phyloP scores from a whole-genome alignment of 1,139 yeast species.

The Candida frijolesensis region DNA sequence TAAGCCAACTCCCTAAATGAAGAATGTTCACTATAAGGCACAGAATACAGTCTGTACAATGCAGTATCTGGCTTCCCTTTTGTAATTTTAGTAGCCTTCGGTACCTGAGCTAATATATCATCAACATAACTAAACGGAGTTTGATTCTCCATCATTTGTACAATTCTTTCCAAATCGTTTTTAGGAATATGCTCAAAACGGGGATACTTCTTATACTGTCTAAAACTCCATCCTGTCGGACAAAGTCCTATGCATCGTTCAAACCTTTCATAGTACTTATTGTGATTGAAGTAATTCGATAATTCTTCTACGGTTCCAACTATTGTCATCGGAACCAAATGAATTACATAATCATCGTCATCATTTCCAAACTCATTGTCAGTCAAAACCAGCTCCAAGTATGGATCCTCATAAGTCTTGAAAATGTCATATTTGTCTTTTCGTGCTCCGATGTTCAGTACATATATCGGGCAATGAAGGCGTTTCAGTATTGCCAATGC shows the following conservation, averaged over 20 bases:
- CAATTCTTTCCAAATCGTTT: conserved; percentile 13
- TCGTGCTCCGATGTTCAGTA: conserved; percentile 54
- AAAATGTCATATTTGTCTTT: conserved; percentile 48
- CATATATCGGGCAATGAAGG: conserved; percentile 52
- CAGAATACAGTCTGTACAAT: conserved; percentile 51
- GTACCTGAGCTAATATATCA: conserved; percentile 39
- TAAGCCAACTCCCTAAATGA: conserved; percentile 76
- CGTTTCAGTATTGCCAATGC: conserved; percentile 68
- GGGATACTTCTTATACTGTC: conserved; percentile 11
- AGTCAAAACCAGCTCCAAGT: conserved; percentile 33
- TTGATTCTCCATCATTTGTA: conserved; percentile 20
- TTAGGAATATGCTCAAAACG: not conserved
- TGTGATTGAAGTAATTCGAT: conserved; percentile 52
- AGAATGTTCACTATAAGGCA: conserved; percentile 95
- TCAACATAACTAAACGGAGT: conserved; percentile 29
- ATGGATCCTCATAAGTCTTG: conserved; percentile 33
- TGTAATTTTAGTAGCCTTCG: conserved; percentile 18
- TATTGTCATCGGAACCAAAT: conserved; percentile 65
- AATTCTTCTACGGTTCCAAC: conserved; percentile 40
- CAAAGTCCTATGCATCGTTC: conserved; percentile 63
- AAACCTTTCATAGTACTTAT: conserved; percentile 46
- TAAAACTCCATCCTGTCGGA: conserved; percentile 90
- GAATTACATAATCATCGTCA: conserved; percentile 61
- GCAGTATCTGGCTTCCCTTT: conserved; percentile 28
- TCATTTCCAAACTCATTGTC: conserved; percentile 33